Conservation (phyloP, 768 basidiomycete species). For the Hypholoma fasciculare region DNA sequence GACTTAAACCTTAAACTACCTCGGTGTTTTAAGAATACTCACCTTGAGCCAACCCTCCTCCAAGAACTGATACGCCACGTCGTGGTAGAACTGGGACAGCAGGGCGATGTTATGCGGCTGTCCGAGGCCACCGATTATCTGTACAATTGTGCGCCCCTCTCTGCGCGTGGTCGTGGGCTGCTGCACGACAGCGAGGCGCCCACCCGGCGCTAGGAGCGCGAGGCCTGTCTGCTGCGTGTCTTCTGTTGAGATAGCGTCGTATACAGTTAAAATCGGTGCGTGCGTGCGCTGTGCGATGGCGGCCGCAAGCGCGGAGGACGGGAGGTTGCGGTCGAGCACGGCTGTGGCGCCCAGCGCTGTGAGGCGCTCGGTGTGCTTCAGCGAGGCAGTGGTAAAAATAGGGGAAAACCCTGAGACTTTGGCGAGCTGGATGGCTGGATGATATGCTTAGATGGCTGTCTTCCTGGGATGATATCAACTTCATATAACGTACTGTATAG, state of each 20-base stretch:
- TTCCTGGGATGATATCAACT: not conserved
- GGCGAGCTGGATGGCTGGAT: slow-evolving; percentile 41
- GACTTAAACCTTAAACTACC: too few species aligned
- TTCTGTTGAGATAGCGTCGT: not conserved
- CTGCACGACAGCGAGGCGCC: not conserved
- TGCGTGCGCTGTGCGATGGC: not conserved
- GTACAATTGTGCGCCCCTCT: not conserved
- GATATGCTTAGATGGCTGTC: not conserved
- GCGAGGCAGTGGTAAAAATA: slow-evolving; percentile 38
- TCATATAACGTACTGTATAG: slow-evolving; percentile 36
- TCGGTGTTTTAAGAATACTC: not conserved
- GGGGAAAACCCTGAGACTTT: slow-evolving; percentile 38
- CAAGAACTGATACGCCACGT: not conserved
- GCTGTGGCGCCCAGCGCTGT: slow-evolving; percentile 36
- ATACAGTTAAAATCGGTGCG: not conserved
- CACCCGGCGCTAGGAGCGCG: not conserved
- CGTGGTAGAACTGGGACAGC: slow-evolving; percentile 1
- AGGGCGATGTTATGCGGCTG: not conserved
- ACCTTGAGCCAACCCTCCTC: slow-evolving; percentile 3
- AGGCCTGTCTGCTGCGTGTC: slow-evolving; percentile 1
- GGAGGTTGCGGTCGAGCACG: slow-evolving; percentile 22
- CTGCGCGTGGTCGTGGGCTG: not conserved
- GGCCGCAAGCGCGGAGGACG: not conserved
- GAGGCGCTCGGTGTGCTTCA: slow-evolving; percentile 24
- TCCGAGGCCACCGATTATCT: not conserved